Conservation (phyloP, 2,329 filamentous ascomycete genomes). For the Thermomyces lanuginosus region DNA sequence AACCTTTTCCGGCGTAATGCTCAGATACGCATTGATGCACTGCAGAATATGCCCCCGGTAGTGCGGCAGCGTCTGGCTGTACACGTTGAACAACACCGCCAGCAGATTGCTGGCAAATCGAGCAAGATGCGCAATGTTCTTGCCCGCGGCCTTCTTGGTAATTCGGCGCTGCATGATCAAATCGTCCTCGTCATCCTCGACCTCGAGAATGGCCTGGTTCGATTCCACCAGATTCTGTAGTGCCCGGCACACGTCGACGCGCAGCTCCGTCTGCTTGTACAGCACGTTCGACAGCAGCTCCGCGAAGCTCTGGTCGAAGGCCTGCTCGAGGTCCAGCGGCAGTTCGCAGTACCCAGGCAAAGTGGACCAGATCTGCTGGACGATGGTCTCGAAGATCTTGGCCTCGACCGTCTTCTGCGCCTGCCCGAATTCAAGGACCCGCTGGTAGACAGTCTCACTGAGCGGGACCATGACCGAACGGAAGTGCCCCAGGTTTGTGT, state of each 20-base stretch:
- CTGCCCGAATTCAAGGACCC: conserved; percentile 63
- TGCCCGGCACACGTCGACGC: conserved; percentile 71
- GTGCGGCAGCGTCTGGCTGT: conserved; percentile 87
- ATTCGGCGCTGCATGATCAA: conserved; percentile 64
- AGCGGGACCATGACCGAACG: conserved; percentile 70
- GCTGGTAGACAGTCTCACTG: conserved; percentile 79
- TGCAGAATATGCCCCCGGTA: conserved; percentile 80
- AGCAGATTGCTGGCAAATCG: conserved; percentile 73
- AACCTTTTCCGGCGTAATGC: conserved; percentile 55
- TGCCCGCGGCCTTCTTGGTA: conserved; percentile 54
- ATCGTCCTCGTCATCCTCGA: conserved; percentile 54
- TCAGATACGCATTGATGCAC: conserved; percentile 87
- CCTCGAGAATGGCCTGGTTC: conserved; percentile 61
- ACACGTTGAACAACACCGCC: conserved; percentile 96
- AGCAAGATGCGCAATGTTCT: conserved; percentile 69
- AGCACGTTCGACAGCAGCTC: conserved; percentile 82
- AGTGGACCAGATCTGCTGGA: conserved; percentile 88
- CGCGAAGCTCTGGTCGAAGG: conserved; percentile 78
- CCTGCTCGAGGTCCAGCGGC: conserved; percentile 57
- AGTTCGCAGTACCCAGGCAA: conserved; percentile 91
- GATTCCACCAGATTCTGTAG: conserved; percentile 81
- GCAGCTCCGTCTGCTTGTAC: conserved; percentile 77
- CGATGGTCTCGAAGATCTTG: conserved; percentile 93
- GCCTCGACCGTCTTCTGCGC: conserved; percentile 86
- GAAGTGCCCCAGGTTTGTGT: conserved; percentile 77